Conservation (phyloP, 805 yeast species). For the Saitoella complicata region DNA sequence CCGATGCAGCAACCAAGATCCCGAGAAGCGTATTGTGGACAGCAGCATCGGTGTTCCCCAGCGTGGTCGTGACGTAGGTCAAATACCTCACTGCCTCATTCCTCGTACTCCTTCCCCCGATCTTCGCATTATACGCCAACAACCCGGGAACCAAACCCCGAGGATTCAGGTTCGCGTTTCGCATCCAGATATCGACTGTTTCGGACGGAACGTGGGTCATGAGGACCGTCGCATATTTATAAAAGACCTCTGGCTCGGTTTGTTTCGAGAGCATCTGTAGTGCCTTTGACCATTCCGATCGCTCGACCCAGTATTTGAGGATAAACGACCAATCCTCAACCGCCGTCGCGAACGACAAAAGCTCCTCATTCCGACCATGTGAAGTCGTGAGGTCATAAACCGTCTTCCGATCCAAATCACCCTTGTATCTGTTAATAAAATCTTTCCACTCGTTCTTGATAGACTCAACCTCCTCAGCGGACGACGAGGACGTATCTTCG, state of each 20-base stretch:
- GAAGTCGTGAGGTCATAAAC: constrained; percentile 54
- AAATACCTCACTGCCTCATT: constrained; percentile 58
- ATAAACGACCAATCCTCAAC: constrained; percentile 56
- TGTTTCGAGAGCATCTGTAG: constrained; percentile 38
- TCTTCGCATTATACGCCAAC: constrained; percentile 32
- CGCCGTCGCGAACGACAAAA: constrained; percentile 50
- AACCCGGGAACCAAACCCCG: constrained; percentile 60
- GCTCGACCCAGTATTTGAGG: constrained; percentile 48
- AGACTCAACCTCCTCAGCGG: constrained; percentile 14
- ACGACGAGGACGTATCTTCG: constrained; percentile 23
- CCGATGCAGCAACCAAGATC: constrained; percentile 37
- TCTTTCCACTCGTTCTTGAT: constrained; percentile 24
- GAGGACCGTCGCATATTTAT: constrained; percentile 53
- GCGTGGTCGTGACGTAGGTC: constrained; percentile 34
- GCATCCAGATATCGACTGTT: constrained; percentile 69
- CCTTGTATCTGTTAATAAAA: constrained; percentile 36
- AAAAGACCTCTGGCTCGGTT: constrained; percentile 34
- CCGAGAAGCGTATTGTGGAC: constrained; percentile 60
- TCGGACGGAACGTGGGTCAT: constrained; percentile 49
- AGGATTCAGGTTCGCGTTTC: constrained; percentile 37
- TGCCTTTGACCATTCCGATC: constrained; percentile 61
- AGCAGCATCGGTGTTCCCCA: constrained; percentile 27
- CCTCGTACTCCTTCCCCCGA: constrained; percentile 25
- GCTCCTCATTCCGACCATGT: constrained; percentile 47
- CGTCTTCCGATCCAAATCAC: constrained; percentile 44